phyloP scores from a whole-genome alignment of 23 red algal species.

The Gracilaria caudata region DNA sequence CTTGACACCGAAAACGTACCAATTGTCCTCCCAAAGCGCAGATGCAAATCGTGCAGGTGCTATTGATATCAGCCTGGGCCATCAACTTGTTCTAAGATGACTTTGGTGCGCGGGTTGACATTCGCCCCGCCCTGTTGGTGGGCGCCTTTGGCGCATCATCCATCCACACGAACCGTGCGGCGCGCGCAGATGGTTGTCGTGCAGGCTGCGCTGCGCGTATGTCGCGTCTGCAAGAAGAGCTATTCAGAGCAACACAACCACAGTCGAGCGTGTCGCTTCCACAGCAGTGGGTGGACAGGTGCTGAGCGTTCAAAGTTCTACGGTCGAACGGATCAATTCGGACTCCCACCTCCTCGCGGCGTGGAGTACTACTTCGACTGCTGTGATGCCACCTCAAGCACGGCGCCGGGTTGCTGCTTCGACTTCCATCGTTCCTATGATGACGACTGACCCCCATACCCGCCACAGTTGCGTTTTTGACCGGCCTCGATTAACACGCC shows the following conservation, averaged over 20 bases:
- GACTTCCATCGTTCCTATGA: constrained; percentile 34
- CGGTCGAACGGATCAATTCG: background rate
- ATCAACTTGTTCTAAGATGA: no score
- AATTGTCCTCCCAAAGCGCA: no score
- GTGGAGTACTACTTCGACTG: constrained; percentile 50
- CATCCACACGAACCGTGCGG: no score
- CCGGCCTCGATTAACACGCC: no score
- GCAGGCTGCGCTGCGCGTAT: constrained; percentile 11
- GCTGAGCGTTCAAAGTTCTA: constrained; percentile 43
- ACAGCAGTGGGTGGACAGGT: constrained; percentile 22
- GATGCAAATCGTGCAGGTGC: no score
- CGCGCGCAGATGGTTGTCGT: background rate
- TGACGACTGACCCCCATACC: background rate
- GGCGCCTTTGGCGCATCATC: no score
- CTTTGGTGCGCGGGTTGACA: no score
- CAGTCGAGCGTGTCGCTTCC: constrained; percentile 35
- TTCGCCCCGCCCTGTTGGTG: no score
- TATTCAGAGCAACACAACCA: constrained; percentile 1
- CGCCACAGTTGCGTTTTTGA: background rate
- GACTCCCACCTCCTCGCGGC: background rate
- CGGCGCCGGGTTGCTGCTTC: constrained; percentile 22
- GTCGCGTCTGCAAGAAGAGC: constrained; percentile 44
- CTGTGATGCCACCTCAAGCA: constrained; percentile 16
- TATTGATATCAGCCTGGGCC: no score
- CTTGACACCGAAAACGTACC: background rate